phyloP scores from a whole-genome alignment of 1,284 basidiomycete species.

The Trichosporon sp. region DNA sequence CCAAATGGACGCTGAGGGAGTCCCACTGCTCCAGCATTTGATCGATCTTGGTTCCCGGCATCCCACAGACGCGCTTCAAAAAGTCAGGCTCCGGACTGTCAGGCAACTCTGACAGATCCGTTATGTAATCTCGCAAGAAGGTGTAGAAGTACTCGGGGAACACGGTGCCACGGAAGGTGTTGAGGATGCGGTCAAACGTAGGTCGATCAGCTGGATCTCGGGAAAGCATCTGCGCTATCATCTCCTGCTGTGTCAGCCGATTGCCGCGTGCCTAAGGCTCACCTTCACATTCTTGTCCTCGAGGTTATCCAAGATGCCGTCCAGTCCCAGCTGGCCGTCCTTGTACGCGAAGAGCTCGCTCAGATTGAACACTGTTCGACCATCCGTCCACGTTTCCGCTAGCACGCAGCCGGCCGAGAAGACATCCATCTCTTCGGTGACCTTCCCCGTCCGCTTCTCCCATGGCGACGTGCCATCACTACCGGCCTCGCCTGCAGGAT shows the following conservation, averaged over 20 bases:
- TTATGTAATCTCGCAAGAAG: slow-evolving; percentile 83
- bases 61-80: slow-evolving; percentile 22
- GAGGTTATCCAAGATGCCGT: slow-evolving; percentile 66
- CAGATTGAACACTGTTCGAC: slow-evolving; percentile 85
- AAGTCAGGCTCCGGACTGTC: slow-evolving; percentile 20
- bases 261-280: slow-evolving; percentile 37
- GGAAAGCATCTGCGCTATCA: slow-evolving; percentile 85
- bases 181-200: slow-evolving; percentile 75
- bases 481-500: slow-evolving; percentile 50
- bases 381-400: slow-evolving; percentile 93
- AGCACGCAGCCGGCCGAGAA: slow-evolving; percentile 95
- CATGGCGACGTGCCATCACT: slow-evolving; percentile 27
- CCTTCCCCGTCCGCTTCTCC: slow-evolving; percentile 63
- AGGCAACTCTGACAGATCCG: slow-evolving; percentile 63
- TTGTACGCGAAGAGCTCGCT: slow-evolving; percentile 95
- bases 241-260: slow-evolving; percentile 53
- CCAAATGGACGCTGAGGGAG: slow-evolving; percentile 37
- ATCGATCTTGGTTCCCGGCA: slow-evolving; percentile 37
- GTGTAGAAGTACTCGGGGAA: slow-evolving; percentile 92
- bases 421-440: slow-evolving; percentile 96
- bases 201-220: slow-evolving; percentile 72
- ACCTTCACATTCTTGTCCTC: slow-evolving; percentile 77
- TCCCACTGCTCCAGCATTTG: slow-evolving; percentile 44
- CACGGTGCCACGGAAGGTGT: slow-evolving; percentile 66
- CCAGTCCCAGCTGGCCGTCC: slow-evolving; percentile 73